Evolutionary conservation across 805 yeast genomes (phyloP).

Genomic region (Ascoidea tarda): DNA sequence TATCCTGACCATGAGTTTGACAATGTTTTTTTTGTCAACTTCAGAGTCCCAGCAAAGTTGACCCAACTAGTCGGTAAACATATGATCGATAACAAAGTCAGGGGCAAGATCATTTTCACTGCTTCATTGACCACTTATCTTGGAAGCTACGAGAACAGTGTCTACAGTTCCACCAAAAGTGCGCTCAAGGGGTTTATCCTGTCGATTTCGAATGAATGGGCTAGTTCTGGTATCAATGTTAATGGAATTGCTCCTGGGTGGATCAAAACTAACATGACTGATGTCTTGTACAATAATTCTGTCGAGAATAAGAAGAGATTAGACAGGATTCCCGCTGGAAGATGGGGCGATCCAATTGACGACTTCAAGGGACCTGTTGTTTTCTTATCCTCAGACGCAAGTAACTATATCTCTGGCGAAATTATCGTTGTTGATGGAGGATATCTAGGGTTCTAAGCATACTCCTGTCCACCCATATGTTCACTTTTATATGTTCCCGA

Average conservation of each 20-base stretch:
- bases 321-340: constrained; percentile 27
- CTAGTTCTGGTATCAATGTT: constrained; percentile 17
- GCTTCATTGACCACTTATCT: constrained; percentile 27
- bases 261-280: constrained; percentile 16
- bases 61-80: constrained; percentile 23
- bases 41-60: constrained; percentile 22
- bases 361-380: constrained; percentile 27
- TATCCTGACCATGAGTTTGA: constrained; percentile 25
- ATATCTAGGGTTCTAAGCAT: constrained; percentile 14
- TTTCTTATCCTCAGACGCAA: constrained; percentile 34
- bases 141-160: constrained; percentile 23
- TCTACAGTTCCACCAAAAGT: constrained; percentile 23
- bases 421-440: constrained; percentile 21
- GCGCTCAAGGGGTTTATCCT: constrained; percentile 17
- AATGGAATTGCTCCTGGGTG: constrained; percentile 23
- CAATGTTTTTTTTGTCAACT: constrained; percentile 25
- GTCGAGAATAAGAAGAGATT: constrained; percentile 13
- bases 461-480: too few species aligned
- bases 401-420: constrained; percentile 37
- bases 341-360: constrained; percentile 30
- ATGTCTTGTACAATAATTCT: too few species aligned
- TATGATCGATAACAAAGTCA: constrained; percentile 18
- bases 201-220: constrained; percentile 20
- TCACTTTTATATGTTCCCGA: too few species aligned
- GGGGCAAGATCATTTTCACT: constrained; percentile 28